Conservation (phyloP, 106 monocot species). For the Allium sativum region DNA sequence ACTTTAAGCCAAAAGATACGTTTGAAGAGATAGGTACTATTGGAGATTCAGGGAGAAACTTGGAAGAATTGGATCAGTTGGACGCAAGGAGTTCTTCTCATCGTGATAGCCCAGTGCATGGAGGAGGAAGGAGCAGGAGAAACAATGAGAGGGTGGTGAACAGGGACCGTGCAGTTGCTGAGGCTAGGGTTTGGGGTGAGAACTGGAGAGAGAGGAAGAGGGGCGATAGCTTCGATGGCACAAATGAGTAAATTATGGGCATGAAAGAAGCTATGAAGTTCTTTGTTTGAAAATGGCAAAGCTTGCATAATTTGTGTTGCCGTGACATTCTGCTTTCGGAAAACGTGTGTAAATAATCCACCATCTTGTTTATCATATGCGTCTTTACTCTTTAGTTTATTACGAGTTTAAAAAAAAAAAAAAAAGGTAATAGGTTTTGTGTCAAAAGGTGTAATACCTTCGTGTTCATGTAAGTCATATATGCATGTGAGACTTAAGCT, state of each 20-base stretch:
- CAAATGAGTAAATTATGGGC: slow-evolving; percentile 12
- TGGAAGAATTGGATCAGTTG: slow-evolving; percentile 31
- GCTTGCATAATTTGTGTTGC: no score
- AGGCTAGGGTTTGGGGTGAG: slow-evolving; percentile 42
- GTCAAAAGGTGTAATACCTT: no score
- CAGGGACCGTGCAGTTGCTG: slow-evolving; percentile 28
- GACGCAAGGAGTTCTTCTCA: slow-evolving; percentile 24
- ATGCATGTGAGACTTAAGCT: no score
- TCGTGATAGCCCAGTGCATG: slow-evolving; percentile 19
- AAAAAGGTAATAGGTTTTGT: no score
- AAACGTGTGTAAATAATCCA: no score
- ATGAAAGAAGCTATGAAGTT: no score
- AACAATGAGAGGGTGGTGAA: slow-evolving; percentile 2
- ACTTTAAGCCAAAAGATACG: slow-evolving; percentile 28
- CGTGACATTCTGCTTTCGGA: no score
- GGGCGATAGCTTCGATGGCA: slow-evolving; percentile 22
- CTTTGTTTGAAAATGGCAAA: no score
- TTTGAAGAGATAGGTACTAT: slow-evolving; percentile 20
- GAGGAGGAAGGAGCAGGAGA: slow-evolving; percentile 6
- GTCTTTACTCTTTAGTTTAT: no score
- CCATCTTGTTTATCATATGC: no score
- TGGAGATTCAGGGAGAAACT: slow-evolving; percentile 42
- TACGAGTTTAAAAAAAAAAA: no score
- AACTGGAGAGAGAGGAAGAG: slow-evolving; percentile 41
- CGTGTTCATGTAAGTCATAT: no score